phyloP scores from a whole-genome alignment of 257 asterid genomes.

The Forsythia suspensa region DNA sequence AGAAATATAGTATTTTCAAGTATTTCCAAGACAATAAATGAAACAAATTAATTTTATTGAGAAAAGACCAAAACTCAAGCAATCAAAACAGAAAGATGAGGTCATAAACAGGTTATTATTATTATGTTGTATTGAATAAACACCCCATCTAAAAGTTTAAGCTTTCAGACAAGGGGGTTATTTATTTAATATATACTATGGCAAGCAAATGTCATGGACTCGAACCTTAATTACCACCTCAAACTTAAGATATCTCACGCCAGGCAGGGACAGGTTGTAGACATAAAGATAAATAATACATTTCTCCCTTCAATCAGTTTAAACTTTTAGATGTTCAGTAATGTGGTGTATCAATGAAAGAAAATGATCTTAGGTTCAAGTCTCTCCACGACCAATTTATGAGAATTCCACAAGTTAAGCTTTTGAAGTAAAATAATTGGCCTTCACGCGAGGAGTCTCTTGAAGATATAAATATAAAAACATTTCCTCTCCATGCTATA shows the following conservation, averaged over 20 bases:
- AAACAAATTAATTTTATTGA: not conserved
- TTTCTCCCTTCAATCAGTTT: not conserved
- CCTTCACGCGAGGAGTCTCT: not conserved
- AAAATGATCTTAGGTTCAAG: not conserved
- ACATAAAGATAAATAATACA: not conserved
- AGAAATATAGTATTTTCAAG: not conserved
- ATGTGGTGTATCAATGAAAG: not conserved
- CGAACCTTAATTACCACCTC: not conserved
- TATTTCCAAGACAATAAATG: not conserved
- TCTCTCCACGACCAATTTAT: not conserved
- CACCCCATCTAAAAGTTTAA: not conserved
- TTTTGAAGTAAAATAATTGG: not conserved
- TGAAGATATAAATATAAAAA: not conserved
- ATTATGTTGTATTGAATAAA: not conserved
- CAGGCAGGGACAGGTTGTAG: not conserved
- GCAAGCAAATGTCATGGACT: not conserved
- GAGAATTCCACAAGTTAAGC: not conserved
- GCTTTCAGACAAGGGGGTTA: not conserved
- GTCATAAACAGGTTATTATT: not conserved
- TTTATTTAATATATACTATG: too few relatives aligned
- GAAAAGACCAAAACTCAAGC: not conserved
- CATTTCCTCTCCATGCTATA: not conserved
- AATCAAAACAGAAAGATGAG: not conserved
- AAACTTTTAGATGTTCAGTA: not conserved
- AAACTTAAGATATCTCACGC: not conserved